Evolutionary conservation across 1,139 yeast species (phyloP).

Genomic region (Scheffersomyces quercinus): DNA sequence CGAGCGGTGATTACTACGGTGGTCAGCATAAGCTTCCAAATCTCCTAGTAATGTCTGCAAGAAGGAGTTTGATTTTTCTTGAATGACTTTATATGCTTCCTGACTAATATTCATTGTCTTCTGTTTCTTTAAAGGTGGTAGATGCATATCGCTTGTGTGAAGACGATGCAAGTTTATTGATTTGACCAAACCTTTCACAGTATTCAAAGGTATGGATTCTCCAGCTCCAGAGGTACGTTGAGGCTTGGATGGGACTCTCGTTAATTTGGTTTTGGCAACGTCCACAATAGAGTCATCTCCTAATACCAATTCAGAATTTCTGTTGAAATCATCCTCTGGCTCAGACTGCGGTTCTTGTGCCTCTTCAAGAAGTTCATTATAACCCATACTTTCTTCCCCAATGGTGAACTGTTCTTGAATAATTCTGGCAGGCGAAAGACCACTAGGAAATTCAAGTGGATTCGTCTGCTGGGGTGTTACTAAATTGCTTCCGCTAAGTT

Average conservation of each 20-base stretch:
- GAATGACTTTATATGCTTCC: constrained; percentile 11
- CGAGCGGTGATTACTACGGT: constrained; percentile 23
- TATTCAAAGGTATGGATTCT: constrained; percentile 7
- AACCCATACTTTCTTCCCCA: not conserved
- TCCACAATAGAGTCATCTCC: not conserved
- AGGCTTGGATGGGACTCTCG: not conserved
- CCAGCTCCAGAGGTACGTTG: too few species aligned
- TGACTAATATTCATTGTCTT: constrained; percentile 3
- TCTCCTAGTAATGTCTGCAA: constrained; percentile 17
- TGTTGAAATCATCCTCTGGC: not conserved
- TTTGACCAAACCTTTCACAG: constrained; percentile 12
- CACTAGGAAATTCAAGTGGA: not conserved
- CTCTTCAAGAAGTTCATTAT: not conserved
- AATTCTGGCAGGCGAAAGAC: not conserved
- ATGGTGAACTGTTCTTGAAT: not conserved
- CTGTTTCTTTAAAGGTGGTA: constrained; percentile 4
- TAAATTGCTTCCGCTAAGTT: not conserved
- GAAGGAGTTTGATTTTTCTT: constrained; percentile 14
- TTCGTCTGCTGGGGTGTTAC: not conserved
- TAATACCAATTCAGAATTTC: not conserved
- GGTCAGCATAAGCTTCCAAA: constrained; percentile 21
- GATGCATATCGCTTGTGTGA: not conserved
- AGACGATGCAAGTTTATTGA: constrained; percentile 7
- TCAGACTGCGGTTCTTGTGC: not conserved
- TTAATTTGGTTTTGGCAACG: not conserved